Evolutionary conservation across 495 filamentous ascomycete genomes (phyloP), one percentile per base, ranked within the genome.

Genomic region (Tuber brumale): DNA sequence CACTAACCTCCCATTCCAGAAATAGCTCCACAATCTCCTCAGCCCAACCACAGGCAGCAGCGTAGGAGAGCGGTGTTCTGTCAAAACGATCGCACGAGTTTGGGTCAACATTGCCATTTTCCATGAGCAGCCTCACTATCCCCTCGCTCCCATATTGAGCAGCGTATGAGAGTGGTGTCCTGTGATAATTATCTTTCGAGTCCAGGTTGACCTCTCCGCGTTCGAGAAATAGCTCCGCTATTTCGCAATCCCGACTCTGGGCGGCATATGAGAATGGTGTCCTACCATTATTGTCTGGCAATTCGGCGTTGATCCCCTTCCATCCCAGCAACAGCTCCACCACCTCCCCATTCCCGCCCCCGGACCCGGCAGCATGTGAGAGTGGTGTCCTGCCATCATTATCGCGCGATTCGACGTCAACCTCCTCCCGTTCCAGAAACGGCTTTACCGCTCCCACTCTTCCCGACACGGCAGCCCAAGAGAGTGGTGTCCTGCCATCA

Each of bases 51-150:
- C 73, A 75, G 69, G 73, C 75, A 35, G 84, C 84, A 35, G 85
- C 86, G 75, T 74, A 84, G 14, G 79, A 84, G 61, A 87, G 81
- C 39, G 86, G 83, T 6, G 82, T 86, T 43, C 82, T 80, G n/a
- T 77, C 77, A 46, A 76, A 3, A 31, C 23, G 69, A 16, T 85
- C 79, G 9, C 45, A 75, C 43, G 70, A 74, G 35, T 81, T 66
- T 5, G 51, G 45, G 10, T 75, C 27, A 18, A 80, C 75, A 23
- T 73, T 79, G 2, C 70, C 70, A 21, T 42, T 75, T 16, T 72
- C 73, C 23, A 84, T 71, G 6, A 86, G 71, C 19, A 82, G 70
- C 66, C 69, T 70, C 41, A 83, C 80, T 1, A 83, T 5, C 76
- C 14, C 71, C 57, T 80, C 73, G 35, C 82, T 75, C 16, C 82